Evolutionary conservation across 495 filamentous ascomycete genomes (phyloP).

Genomic region (Podospora conica): DNA sequence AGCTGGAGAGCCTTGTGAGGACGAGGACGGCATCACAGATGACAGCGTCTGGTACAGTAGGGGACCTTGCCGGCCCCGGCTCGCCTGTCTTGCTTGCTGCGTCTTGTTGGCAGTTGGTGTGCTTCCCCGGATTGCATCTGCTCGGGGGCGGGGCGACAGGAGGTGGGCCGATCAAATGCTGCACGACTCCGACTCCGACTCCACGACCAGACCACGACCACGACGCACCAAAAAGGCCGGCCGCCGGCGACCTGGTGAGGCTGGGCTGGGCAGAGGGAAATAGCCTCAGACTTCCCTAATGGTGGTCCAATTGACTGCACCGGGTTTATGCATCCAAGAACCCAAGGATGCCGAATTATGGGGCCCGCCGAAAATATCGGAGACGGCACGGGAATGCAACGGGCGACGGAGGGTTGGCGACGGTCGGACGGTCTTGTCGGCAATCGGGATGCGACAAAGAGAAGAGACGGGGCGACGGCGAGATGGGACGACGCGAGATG

Average conservation of each 20-base stretch:
- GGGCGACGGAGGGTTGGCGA: not conserved
- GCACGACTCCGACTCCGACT: not conserved
- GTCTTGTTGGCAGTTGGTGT: not conserved
- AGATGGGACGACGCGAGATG: not conserved
- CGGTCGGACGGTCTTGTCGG: not conserved
- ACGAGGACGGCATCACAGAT: not conserved
- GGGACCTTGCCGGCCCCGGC: not conserved
- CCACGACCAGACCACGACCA: too few species aligned
- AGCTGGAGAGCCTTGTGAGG: not conserved
- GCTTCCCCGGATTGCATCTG: not conserved
- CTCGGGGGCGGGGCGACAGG: not conserved
- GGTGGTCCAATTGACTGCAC: not conserved
- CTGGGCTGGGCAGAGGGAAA: not conserved
- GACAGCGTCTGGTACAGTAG: not conserved
- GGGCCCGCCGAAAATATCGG: not conserved
- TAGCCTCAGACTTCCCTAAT: not conserved
- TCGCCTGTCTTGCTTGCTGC: not conserved
- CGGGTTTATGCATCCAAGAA: not conserved
- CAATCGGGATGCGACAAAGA: not conserved
- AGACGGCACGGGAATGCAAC: not conserved
- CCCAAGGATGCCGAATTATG: not conserved
- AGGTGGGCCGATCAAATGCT: not conserved
- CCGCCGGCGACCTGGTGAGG: not conserved
- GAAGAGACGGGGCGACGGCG: not conserved
- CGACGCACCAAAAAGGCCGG: too few species aligned